Conservation (phyloP, 2,329 filamentous ascomycete species). For the Cytospora leucostoma region DNA sequence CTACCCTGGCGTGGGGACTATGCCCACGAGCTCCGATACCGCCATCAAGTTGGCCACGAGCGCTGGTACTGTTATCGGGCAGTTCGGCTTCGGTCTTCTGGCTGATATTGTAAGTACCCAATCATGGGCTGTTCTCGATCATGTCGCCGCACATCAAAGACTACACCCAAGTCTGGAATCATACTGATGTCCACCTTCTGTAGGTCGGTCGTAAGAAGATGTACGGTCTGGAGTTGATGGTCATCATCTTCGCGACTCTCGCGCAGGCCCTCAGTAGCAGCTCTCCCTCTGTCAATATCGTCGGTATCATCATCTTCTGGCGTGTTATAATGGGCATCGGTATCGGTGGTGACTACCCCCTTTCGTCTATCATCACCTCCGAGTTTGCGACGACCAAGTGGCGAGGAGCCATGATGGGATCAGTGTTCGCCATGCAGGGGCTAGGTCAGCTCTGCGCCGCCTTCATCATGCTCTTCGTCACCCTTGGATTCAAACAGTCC, state of each 20-base stretch:
- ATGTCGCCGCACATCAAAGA: neutral
- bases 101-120: slow-evolving; percentile 56
- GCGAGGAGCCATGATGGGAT: slow-evolving; percentile 84
- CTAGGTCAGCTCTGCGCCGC: slow-evolving; percentile 77
- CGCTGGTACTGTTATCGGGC: slow-evolving; percentile 79
- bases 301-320: slow-evolving; percentile 77
- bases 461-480: slow-evolving; percentile 74
- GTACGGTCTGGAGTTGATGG: slow-evolving; percentile 75
- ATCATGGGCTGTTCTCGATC: neutral
- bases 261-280: slow-evolving; percentile 67
- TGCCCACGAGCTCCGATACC: slow-evolving; percentile 70
- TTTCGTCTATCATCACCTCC: slow-evolving; percentile 81
- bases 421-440: slow-evolving; percentile 86
- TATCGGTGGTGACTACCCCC: slow-evolving; percentile 77
- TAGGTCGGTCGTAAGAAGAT: slow-evolving; percentile 50
- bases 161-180: neutral
- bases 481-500: slow-evolving; percentile 68
- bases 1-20: slow-evolving; percentile 59
- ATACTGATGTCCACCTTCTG: neutral
- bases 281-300: slow-evolving; percentile 63
- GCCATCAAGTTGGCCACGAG: slow-evolving; percentile 86
- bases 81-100: slow-evolving; percentile 76
- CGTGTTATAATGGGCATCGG: slow-evolving; percentile 73
- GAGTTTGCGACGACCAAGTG: slow-evolving; percentile 87
- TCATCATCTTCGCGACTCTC: slow-evolving; percentile 78